Base-by-base conservation (phyloP, 345 rosid genomes). In the Rhizophora mangle region DNA sequence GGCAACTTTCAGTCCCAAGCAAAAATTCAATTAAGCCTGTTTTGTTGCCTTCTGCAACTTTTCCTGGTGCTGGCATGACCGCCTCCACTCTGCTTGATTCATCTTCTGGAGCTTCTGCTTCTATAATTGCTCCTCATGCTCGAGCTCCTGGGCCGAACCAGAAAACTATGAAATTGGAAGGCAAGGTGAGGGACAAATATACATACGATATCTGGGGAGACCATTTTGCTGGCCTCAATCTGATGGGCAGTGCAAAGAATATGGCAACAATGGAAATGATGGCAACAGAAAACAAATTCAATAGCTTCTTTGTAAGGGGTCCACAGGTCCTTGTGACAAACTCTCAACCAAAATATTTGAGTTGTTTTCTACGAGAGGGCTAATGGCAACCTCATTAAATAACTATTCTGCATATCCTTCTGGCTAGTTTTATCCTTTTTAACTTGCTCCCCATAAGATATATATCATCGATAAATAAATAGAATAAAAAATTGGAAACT, bases 121-220 rank as follows among this genome's bases (percentile, higher is more conserved):
- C 94, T 56, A 57, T 78, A 20, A 62, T 83, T 68, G 82, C 92
- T 54, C 90, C 90, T 39, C 81, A 72, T 73, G 89, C 86, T 68
- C 87, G 96, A 49, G 98, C 98, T 36, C 97, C 95, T 7, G 88
- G 95, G 20, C 66, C 89, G 20, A 24, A 68, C 54, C 74, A 74
- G 71, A 82, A 73, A 63, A 31, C 53, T 16, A 26, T 62, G 57
- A 70, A 79, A 64, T 67, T 81, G 60, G 81, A 81, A 60, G 83
- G 77, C 43, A 78, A 74, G 63, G 49, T 55, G 7, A 76, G 73
- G 55, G 81, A 82, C 60, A 81, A 81, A 63, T 82, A 83, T 77
- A 76, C 68, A 20, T 91, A 91, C 20, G 93, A 91, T 74, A 94
- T 94, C 5, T 94, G 93, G 98, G 96, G 96, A 32, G 87, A 91